Evolutionary conservation across 441 rosid species (phyloP), one percentile per base, ranked within the genome.

Genomic region (Jatropha podagrica): DNA sequence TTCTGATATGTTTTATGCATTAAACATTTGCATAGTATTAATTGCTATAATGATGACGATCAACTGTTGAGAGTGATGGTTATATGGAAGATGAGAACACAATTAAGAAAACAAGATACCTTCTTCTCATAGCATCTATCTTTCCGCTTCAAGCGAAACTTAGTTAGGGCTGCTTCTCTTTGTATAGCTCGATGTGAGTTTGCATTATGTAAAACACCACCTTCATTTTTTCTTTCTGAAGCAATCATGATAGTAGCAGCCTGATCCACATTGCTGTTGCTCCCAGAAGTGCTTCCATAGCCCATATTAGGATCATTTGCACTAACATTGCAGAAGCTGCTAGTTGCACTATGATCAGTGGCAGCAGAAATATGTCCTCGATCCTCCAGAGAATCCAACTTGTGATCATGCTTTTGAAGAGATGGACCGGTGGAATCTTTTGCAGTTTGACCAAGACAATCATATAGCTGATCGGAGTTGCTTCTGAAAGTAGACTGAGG

Each of bases 81-180:
- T 9, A 52, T 2, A 3, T 6, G 11, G 18, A 61, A 37, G 41
- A 32, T 61, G 9, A 61, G 1, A 40, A 61, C n/a, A 14, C 32
- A 18, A 41, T 27, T 14, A 73, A 52, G 48, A 32, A 64, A 15
- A 3, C 3, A n/a, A 65, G 0, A 26, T 86, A 92, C 97, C 98
- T 89, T 92, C 85, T 94, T 94, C 77, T 92, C 98, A 59, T 76
- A 94, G 83, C 98, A 92, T 74, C 97, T 87, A 58, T 92, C 98
- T 77, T 94, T 94, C n/a, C 97, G 95, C 88, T 94, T 94, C 89
- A 91, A 54, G 23, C 97, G 91, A 76, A 94, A 94, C 83, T 92
- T 92, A 59, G 49, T 88, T 20, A 94, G 81, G 77, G 98, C 98
- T 0, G 90, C 97, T 87, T 94, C 94, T 70, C 98, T 88, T 83